phyloP scores from a whole-genome alignment of 345 rosid species.

The Alliaria petiolata region DNA sequence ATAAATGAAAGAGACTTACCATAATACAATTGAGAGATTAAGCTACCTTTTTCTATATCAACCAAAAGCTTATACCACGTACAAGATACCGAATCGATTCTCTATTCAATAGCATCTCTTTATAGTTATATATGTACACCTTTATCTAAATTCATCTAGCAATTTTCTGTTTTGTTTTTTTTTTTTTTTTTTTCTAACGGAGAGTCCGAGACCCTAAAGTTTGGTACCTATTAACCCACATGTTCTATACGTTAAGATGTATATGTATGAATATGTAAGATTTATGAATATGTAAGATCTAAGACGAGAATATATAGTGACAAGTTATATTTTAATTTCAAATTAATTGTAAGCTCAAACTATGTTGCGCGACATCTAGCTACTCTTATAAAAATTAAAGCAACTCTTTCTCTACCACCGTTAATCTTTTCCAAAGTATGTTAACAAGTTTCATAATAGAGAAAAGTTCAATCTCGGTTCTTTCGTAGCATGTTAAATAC shows the following conservation, averaged over 20 bases:
- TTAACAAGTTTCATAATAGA: neutral
- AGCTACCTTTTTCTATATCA: conserved; percentile 24
- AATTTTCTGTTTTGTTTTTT: neutral
- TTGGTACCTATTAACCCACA: neutral
- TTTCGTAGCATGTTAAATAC: neutral
- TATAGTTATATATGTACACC: conserved; percentile 8
- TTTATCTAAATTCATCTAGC: conserved; percentile 6
- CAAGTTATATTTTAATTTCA: neutral
- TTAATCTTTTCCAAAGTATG: neutral
- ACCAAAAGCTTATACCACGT: conserved; percentile 32
- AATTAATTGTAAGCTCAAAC: neutral
- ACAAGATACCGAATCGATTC: conserved; percentile 36
- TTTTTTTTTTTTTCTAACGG: neutral
- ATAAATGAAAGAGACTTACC: conserved; percentile 37
- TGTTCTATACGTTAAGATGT: neutral
- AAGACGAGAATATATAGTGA: too few relatives aligned
- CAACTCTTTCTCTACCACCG: neutral
- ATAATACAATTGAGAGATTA: conserved; percentile 34
- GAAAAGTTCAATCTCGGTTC: neutral
- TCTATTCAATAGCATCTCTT: conserved; percentile 27
- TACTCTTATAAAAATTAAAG: too few relatives aligned
- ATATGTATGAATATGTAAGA: neutral
- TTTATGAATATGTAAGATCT: too few relatives aligned
- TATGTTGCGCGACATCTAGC: neutral
- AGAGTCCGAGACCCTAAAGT: neutral